phyloP scores from a whole-genome alignment of 345 rosid genomes.

The Pistacia integerrima region DNA sequence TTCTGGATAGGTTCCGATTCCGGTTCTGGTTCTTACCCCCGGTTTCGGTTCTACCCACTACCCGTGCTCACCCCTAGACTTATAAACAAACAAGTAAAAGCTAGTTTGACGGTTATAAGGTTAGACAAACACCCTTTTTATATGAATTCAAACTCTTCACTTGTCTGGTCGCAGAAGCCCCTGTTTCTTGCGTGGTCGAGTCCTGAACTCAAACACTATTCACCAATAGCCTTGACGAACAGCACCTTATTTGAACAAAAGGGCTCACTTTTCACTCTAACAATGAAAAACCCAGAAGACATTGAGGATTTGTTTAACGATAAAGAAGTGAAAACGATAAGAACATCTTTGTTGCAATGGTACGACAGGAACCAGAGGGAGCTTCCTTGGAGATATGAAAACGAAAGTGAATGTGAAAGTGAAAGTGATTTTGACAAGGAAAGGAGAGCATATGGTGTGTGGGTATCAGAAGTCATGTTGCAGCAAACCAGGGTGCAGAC shows the following conservation, averaged over 20 bases:
- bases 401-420: constrained; percentile 15
- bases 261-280: neutral
- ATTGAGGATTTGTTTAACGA: constrained; percentile 75
- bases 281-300: constrained; percentile 32
- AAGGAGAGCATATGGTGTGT: constrained; percentile 78
- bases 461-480: constrained; percentile 97
- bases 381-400: constrained; percentile 76
- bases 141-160: neutral
- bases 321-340: constrained; percentile 49
- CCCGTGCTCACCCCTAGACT: no score
- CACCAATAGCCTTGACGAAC: neutral
- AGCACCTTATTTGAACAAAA: neutral
- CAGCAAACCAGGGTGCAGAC: constrained; percentile 97
- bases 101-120: no score
- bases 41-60: no score
- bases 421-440: constrained; percentile 29
- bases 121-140: no score
- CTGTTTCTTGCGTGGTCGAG: neutral
- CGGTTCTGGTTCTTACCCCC: no score
- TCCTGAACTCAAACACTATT: neutral
- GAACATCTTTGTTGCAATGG: constrained; percentile 64
- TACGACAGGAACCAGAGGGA: constrained; percentile 67
- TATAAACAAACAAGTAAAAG: no score
- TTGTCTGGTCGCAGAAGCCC: neutral
- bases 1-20: no score